Evolutionary conservation across 345 rosid species (phyloP), one percentile per base, ranked within the genome.

Genomic region (Mallotus nudiflorus): DNA sequence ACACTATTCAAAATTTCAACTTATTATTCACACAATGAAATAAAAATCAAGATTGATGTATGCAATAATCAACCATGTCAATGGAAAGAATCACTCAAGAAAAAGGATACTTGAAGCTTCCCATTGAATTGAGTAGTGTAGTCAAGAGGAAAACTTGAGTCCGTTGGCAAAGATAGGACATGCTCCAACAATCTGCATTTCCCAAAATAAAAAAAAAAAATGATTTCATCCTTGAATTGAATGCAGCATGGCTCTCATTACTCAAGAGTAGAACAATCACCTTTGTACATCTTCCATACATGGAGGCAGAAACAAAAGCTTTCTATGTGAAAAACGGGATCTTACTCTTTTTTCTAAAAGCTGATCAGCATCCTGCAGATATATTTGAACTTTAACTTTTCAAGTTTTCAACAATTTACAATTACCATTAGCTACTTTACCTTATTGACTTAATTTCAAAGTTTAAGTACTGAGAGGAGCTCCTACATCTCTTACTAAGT

Each of bases 291-390:
- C 92, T 79, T 89, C 91, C 74, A 70, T 81, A 3, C 92, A 84
- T 48, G 91, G 92, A 69, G 97, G 89, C 78, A 88, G 91, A 88
- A 92, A 95, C 77, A 92, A 61, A 2, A 90, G 73, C 76, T 88
- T 90, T 67, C 96, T 84, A 73, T 92, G 96, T 46, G 98, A 91
- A 81, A 94, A 90, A 66, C 97, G 96, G 53, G 98, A 94, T 76
- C 96, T 89, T 71, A 90, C 97, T 82, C 98, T 82, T 80, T 94
- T 94, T 73, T 94, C 97, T 81, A 94, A 79, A 80, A 94, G 93
- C 75, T 94, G 97, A 73, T 94, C 98, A 67, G 91, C 99, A 78
- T 92, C 97, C 99, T 92, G 87, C 71, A 73, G 45, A 49, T 27
- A 49, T 20, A 27, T 31, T 27, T n/a, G 49, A 24, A 62, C 6